Evolutionary conservation across 1,284 basidiomycete species (phyloP).

Genomic region (Mycosarcoma maydis): DNA sequence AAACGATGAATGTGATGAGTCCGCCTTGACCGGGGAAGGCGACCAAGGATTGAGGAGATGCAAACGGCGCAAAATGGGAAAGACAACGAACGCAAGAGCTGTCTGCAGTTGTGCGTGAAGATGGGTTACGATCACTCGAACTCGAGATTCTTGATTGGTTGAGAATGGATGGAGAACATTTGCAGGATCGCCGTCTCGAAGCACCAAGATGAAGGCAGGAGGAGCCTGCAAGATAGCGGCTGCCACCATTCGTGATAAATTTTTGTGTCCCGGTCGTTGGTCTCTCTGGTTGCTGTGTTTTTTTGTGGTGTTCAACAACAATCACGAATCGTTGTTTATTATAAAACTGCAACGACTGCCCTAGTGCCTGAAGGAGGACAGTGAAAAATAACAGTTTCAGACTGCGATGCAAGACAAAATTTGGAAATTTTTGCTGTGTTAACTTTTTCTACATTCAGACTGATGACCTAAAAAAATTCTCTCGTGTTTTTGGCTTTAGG

Average conservation of each 20-base stretch:
- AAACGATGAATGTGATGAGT: slow-evolving; percentile 1
- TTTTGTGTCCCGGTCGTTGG: too few relatives aligned
- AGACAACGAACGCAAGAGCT: background rate
- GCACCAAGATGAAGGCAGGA: slow-evolving; percentile 40
- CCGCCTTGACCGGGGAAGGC: too few relatives aligned
- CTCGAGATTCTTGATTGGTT: background rate
- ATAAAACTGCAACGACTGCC: too few relatives aligned
- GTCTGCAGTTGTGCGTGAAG: background rate
- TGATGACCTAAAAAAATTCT: too few relatives aligned
- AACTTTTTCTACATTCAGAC: slow-evolving; percentile 16
- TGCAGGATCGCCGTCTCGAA: too few relatives aligned
- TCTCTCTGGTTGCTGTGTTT: too few relatives aligned
- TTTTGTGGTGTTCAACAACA: too few relatives aligned
- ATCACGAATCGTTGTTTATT: too few relatives aligned
- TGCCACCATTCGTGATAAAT: slow-evolving; percentile 1
- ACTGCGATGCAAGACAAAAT: slow-evolving; percentile 24
- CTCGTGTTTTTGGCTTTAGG: too few relatives aligned
- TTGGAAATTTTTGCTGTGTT: slow-evolving; percentile 9
- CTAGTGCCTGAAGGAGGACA: background rate
- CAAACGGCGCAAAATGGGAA: background rate
- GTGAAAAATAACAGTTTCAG: slow-evolving; percentile 25
- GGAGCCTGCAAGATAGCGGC: slow-evolving; percentile 15
- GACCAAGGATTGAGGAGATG: background rate
- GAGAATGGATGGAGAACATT: background rate
- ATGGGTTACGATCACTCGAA: slow-evolving; percentile 2